Evolutionary conservation across 2,329 filamentous ascomycete genomes (phyloP), one percentile per base, ranked within the genome.

Genomic region (Rhytidhysteron rufulum): DNA sequence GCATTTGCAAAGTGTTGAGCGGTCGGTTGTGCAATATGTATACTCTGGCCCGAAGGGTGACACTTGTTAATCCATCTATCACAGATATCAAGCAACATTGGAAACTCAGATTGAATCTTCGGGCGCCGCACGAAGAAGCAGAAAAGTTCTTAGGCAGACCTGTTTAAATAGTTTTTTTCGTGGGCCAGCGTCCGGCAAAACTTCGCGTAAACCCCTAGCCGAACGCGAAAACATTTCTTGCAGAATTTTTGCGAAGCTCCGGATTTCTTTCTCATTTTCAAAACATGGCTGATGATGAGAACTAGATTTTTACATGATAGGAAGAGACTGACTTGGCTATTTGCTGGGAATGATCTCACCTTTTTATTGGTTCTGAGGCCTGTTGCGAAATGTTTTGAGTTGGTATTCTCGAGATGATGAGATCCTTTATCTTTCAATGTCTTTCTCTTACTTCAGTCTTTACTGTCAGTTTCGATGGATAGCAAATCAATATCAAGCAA

Each of bases 71-170:
- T 50, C 47, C 52, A 63, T 71, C 73, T 77, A 64, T 51, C 64
- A 57, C 58, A 42, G 52, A 63, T 62, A 72, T 45, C 78, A 83
- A 85, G 85, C 84, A 89, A 89, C 83, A 86, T 81, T 84, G 84
- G 80, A 78, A 79, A 79, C 72, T 69, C 70, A 78, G n/a, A n/a
- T n/a, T n/a, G n/a, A n/a, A n/a, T n/a, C 83, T 75, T 80, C 83
- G 80, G 59, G 81, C 82, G 84, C 85, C 85, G 85, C 85, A 89
- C 83, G 74, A 87, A 77, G 80, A 78, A 76, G 71, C 71, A 74
- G 78, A 79, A 70, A 62, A 32, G 42, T 48, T 22, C 42, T 13
- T 37, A n/a, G 47, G 42, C 33, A 18, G 36, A 44, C 48, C 44
- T 41, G 53, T 60, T 61, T 59, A 45, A 9, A 17, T 38, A 15